Conservation (phyloP, 179 eudicot genomes). For the Heliamphora pulchella region DNA sequence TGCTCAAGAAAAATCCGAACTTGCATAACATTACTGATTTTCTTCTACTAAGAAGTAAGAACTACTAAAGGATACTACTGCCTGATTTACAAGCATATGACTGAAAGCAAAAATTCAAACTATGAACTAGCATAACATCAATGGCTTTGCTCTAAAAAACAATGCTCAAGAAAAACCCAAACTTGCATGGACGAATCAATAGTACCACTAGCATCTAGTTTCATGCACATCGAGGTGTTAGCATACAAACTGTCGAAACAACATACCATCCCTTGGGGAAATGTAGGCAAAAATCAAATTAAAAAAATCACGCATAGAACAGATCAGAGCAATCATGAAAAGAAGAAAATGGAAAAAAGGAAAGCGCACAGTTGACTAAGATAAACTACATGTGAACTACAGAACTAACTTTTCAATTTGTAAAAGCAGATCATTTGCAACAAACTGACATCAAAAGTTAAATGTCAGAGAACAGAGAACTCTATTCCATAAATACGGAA, state of each 20-base stretch:
- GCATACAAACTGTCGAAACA: background rate
- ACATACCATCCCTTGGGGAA: background rate
- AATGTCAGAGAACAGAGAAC: background rate
- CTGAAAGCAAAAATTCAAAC: background rate
- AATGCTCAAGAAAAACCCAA: background rate
- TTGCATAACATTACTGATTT: background rate
- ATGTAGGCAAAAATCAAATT: background rate
- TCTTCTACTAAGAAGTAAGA: background rate
- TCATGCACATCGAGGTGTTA: background rate
- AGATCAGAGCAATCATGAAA: background rate
- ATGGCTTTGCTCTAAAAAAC: background rate
- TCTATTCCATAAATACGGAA: background rate
- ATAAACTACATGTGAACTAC: background rate
- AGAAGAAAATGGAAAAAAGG: background rate
- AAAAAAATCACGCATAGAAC: background rate
- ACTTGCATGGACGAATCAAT: background rate
- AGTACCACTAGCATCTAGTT: background rate
- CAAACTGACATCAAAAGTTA: background rate
- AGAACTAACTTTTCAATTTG: background rate
- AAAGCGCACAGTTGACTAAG: background rate
- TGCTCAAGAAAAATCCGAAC: background rate
- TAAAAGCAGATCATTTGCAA: background rate
- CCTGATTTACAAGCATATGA: background rate
- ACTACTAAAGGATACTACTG: background rate
- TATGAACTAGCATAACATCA: conserved; percentile 10